Percentiles rank a stretch among this genome's conserved stretches.
These are phyloP conservation scores for Colletotrichum scovillei DNA, from an alignment of 2,329 filamentous ascomycete species.

Conservation along the genomic window DNA sequence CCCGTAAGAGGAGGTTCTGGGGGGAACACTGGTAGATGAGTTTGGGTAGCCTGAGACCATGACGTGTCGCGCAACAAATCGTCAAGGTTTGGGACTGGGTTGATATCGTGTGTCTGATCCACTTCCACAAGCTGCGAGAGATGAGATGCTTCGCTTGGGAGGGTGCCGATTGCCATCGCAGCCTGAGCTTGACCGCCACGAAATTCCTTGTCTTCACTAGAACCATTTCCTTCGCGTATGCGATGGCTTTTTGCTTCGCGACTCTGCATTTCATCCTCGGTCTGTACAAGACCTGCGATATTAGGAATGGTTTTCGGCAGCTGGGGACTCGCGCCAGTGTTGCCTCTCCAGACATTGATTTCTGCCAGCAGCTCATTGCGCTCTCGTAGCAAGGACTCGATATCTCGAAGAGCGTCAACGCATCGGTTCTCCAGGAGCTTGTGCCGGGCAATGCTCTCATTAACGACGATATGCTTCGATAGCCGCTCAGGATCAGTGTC, in stretches of 20 bases:
- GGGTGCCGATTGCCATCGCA: background rate
- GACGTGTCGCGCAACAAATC: constrained; percentile 7
- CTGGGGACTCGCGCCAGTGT: constrained; percentile 14
- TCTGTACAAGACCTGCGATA: constrained; percentile 13
- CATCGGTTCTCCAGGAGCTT: constrained; percentile 39
- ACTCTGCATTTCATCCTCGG: constrained; percentile 18
- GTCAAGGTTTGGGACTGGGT: constrained; percentile 2
- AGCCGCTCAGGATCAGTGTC: constrained; percentile 49
- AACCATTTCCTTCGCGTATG: background rate
- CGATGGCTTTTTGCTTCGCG: background rate
- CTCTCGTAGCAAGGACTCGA: constrained; percentile 40
- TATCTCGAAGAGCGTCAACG: constrained; percentile 34
- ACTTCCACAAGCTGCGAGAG: background rate
- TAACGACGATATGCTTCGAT: constrained; percentile 52
- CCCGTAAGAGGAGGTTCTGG: background rate
- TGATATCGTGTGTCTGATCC: constrained; percentile 3
- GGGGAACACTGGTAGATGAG: background rate
- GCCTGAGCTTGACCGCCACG: background rate
- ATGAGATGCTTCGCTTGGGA: background rate
- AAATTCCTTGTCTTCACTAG: background rate
- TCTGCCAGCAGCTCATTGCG: constrained; percentile 44
- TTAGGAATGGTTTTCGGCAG: background rate
- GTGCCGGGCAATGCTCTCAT: constrained; percentile 48
- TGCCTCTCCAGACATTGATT: constrained; percentile 41
- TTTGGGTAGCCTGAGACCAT: background rate